Conservation (phyloP, 2,329 filamentous ascomycete species). For the Aspergillus sclerotialis region DNA sequence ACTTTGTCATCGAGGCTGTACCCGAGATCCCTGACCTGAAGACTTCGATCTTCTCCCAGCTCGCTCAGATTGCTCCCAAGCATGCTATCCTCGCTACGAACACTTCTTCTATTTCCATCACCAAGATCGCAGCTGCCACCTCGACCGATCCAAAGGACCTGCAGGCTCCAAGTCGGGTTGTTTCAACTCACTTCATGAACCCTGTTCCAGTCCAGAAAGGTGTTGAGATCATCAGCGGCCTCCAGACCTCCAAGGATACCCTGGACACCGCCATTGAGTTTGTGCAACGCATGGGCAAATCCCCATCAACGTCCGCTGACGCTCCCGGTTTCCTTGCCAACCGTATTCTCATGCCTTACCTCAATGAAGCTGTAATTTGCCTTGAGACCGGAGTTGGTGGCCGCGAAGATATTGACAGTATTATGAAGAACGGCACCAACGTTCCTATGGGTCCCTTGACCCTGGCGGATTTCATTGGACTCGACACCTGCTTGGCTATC, state of each 20-base stretch:
- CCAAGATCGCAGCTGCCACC: constrained; percentile 84
- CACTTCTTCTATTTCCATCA: constrained; percentile 98
- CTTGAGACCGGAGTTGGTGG: constrained; percentile 86
- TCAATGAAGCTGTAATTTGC: constrained; percentile 96
- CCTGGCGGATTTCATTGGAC: constrained; percentile 91
- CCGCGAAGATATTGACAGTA: constrained; percentile 87
- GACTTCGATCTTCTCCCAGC: constrained; percentile 73
- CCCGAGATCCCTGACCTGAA: constrained; percentile 88
- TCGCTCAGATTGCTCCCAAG: constrained; percentile 72
- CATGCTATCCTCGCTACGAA: constrained; percentile 94
- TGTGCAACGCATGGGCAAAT: constrained; percentile 87
- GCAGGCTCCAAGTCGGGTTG: constrained; percentile 74
- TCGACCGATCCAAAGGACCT: constrained; percentile 71
- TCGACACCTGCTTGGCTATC: constrained; percentile 93
- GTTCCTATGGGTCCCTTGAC: constrained; percentile 96
- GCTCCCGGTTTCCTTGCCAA: constrained; percentile 93
- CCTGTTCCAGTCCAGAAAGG: constrained; percentile 94
- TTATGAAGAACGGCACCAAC: constrained; percentile 99
- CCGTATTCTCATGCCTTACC: constrained; percentile 96
- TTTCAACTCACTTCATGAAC: constrained; percentile 99
- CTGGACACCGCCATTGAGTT: constrained; percentile 77
- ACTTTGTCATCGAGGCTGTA: constrained; percentile 97
- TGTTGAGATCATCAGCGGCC: constrained; percentile 90
- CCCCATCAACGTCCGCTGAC: constrained; percentile 80
- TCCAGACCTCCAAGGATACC: constrained; percentile 82